phyloP scores from a whole-genome alignment of 23 red algal species.

The Gracilaria vermiculophylla region DNA sequence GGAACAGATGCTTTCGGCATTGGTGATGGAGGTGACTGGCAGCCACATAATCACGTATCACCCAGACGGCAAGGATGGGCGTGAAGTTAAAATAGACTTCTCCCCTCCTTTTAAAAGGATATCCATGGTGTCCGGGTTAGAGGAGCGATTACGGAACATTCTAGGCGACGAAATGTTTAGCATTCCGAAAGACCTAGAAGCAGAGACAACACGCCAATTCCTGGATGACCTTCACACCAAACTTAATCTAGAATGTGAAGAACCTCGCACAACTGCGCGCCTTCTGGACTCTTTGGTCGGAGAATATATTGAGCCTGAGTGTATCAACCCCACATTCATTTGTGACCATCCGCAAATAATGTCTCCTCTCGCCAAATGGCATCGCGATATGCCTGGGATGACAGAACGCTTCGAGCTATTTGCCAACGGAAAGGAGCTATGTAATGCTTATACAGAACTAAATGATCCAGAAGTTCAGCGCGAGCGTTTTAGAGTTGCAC shows the following conservation, averaged over 20 bases:
- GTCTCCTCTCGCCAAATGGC: constrained; percentile 93
- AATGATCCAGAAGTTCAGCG: constrained; percentile 94
- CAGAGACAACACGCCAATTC: constrained; percentile 8
- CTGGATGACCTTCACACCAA: constrained; percentile 39
- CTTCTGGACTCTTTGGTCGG: constrained; percentile 91
- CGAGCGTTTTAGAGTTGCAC: constrained; percentile 78
- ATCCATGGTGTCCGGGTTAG: constrained; percentile 82
- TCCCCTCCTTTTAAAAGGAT: constrained; percentile 86
- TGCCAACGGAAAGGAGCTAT: constrained; percentile 88
- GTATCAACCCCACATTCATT: constrained; percentile 91
- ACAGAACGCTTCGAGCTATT: constrained; percentile 98
- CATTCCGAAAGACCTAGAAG: constrained; percentile 56
- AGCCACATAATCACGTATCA: constrained; percentile 74
- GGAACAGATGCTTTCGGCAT: constrained; percentile 71
- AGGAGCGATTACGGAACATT: constrained; percentile 42
- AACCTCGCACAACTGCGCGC: constrained; percentile 82
- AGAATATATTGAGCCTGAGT: constrained; percentile 86
- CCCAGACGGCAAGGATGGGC: constrained; percentile 72
- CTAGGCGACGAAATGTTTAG: constrained; percentile 27
- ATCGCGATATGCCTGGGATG: constrained; percentile 74
- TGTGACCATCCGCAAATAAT: constrained; percentile 97
- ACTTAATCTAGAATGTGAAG: constrained; percentile 73
- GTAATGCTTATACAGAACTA: constrained; percentile 97
- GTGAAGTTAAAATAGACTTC: constrained; percentile 86
- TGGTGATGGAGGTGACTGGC: constrained; percentile 74